These are phyloP conservation scores for Citrus glauca DNA, from an alignment of 345 rosid genomes.

Conservation along the genomic window DNA sequence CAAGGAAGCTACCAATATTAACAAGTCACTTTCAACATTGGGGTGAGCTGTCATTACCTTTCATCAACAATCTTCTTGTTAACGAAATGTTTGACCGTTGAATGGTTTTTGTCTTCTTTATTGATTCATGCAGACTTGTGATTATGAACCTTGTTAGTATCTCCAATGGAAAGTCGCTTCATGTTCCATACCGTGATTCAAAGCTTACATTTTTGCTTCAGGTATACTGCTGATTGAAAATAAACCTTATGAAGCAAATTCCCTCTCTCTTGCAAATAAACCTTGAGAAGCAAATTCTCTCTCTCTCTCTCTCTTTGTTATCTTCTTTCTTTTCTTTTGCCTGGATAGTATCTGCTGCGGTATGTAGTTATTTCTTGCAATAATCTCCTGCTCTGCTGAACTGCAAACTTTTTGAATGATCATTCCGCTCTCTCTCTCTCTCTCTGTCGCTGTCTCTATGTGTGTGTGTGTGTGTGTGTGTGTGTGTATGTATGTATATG, in stretches of 20 bases:
- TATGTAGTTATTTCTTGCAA: not conserved
- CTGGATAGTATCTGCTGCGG: not conserved
- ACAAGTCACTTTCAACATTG: slow-evolving; percentile 96
- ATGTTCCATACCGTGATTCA: slow-evolving; percentile 97
- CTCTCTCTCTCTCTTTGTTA: too few relatives aligned
- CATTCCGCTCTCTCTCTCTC: too few relatives aligned
- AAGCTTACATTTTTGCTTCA: slow-evolving; percentile 98
- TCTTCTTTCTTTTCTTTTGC: not conserved
- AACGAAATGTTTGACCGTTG: not conserved
- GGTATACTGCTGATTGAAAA: slow-evolving; percentile 35
- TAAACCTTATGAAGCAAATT: not conserved
- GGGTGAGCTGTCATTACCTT: slow-evolving; percentile 46
- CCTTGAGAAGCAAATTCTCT: too few relatives aligned
- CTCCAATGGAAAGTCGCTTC: slow-evolving; percentile 93
- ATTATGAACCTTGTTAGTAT: slow-evolving; percentile 95
- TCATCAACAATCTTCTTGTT: not conserved
- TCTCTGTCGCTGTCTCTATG: too few relatives aligned
- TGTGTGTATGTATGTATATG: too few relatives aligned
- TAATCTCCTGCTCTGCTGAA: not conserved
- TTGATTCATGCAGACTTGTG: slow-evolving; percentile 66
- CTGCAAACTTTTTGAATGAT: not conserved
- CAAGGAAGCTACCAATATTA: slow-evolving; percentile 97
- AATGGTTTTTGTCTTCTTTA: not conserved
- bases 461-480: not conserved
- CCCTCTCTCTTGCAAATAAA: not conserved